Evolutionary conservation across 306 rosid species (phyloP).

Genomic region (Cucurbita argyrosperma): DNA sequence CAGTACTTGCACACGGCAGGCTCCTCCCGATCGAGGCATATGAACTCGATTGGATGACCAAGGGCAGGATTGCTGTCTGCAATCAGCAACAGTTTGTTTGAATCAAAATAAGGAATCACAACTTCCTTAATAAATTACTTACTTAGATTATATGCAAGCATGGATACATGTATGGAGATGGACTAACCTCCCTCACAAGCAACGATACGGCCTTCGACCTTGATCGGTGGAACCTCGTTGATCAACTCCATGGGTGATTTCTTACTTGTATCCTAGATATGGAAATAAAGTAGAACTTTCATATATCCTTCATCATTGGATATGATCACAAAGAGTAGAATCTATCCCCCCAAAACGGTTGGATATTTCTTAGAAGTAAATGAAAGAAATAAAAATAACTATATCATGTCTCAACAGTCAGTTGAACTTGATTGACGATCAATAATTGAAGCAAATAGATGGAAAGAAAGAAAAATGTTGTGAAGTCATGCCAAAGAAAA

Average conservation of each 20-base stretch:
- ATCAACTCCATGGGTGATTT: conserved; percentile 98
- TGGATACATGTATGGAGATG: background rate
- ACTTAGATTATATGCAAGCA: background rate
- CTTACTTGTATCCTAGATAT: conserved; percentile 62
- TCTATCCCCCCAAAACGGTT: background rate
- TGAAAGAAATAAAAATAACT: background rate
- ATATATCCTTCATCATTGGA: background rate
- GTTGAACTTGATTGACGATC: background rate
- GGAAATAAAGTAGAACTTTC: conserved; percentile 3
- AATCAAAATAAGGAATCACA: background rate
- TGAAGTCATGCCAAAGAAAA: background rate
- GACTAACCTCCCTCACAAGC: conserved; percentile 90
- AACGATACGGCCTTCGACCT: conserved; percentile 85
- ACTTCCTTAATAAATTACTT: background rate
- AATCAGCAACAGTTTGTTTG: conserved; percentile 9
- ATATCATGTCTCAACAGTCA: background rate
- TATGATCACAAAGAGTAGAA: background rate
- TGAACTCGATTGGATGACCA: conserved; percentile 87
- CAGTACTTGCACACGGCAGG: conserved; percentile 94
- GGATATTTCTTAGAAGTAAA: background rate
- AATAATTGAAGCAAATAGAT: background rate
- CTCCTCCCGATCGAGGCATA: conserved; percentile 62
- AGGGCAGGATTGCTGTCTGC: conserved; percentile 70
- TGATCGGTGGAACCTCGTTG: conserved; percentile 90
- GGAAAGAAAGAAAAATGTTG: background rate